phyloP scores from a whole-genome alignment of 2,329 filamentous ascomycete genomes.

The Chrysoporthe austroafricana region DNA sequence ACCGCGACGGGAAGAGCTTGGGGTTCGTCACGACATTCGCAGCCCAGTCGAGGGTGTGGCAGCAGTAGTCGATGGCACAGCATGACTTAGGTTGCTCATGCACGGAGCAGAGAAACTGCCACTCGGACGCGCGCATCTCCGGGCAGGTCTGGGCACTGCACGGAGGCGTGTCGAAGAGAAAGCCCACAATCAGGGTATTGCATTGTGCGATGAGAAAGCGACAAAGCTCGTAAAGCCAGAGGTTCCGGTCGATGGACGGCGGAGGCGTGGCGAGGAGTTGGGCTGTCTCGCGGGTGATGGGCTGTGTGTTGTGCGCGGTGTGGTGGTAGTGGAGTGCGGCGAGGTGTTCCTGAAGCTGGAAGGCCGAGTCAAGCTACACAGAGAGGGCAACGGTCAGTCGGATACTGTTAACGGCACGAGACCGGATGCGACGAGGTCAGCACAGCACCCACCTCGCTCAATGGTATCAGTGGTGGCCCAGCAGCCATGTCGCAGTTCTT shows the following conservation, averaged over 20 bases:
- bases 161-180: conserved; percentile 87
- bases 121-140: conserved; percentile 98
- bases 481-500: conserved; percentile 91
- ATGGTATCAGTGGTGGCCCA: conserved; percentile 83
- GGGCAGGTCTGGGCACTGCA: conserved; percentile 90
- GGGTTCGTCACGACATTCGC: conserved; percentile 91
- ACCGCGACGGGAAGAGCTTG: conserved; percentile 91
- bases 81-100: conserved; percentile 96
- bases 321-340: conserved; percentile 87
- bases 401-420: background rate
- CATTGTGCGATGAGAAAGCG: conserved; percentile 94
- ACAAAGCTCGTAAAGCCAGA: conserved; percentile 98
- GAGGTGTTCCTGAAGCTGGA: conserved; percentile 96
- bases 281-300: conserved; percentile 78
- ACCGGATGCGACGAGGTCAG: background rate
- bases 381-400: conserved; percentile 2
- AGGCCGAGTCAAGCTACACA: conserved; percentile 87
- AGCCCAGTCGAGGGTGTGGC: conserved; percentile 97
- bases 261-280: conserved; percentile 78
- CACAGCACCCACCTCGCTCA: conserved; percentile 71
- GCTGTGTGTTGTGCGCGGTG: conserved; percentile 67
- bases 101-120: conserved; percentile 98
- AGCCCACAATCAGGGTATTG: conserved; percentile 88
- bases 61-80: conserved; percentile 98
- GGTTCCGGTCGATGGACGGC: conserved; percentile 77